Base-by-base conservation (phyloP, 2,329 filamentous ascomycete genomes). In the Epichloe glyceriae region DNA sequence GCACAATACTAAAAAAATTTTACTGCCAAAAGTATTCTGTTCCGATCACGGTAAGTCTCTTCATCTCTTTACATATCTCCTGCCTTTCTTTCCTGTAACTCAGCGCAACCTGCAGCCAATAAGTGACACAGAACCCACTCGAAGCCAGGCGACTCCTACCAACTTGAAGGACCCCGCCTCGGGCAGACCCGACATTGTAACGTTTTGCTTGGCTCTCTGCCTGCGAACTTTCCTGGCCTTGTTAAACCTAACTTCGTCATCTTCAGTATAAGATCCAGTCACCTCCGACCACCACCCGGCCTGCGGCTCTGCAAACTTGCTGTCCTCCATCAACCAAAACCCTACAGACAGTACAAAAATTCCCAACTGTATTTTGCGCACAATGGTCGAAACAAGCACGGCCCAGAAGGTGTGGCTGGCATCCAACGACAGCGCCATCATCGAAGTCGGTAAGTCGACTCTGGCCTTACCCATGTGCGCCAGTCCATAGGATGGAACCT, bases 371-470 rank as follows among this genome's bases (percentile, higher is more conserved):
- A 12, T 11, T 37, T 37, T 15, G n/a, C 38, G 52, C 59, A 65
- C 52, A 54, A 72, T 72, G 69, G 55, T 67, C 53, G 67, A 69
- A 39, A 50, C 57, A 38, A 62, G 61, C 51, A 50, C 60, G 41
- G 30, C 42, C 38, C 42, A 68, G 50, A 75, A 72, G 65, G 64
- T 79, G 58, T 72, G 67, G 61, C 63, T 80, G 33, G 62, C 67
- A 57, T 77, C 74, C 68, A 78, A 77, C 59, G 76, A 80, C 56
- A 64, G 61, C 51, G 67, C 69, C 44, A 59, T 63, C 30, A 70
- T 79, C 48, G 66, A 68, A 57, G 70, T 76, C 50, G 69, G 72
- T 74, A 69, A 57, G 73, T 69, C 50, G 20, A 26, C 26, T 33
- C 14, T 20, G 19, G 11, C 7, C 11, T n/a, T 8, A 14, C 15